These are phyloP conservation scores for Erythrophleum fordii DNA, from an alignment of 306 rosid genomes.

Conservation along the genomic window DNA sequence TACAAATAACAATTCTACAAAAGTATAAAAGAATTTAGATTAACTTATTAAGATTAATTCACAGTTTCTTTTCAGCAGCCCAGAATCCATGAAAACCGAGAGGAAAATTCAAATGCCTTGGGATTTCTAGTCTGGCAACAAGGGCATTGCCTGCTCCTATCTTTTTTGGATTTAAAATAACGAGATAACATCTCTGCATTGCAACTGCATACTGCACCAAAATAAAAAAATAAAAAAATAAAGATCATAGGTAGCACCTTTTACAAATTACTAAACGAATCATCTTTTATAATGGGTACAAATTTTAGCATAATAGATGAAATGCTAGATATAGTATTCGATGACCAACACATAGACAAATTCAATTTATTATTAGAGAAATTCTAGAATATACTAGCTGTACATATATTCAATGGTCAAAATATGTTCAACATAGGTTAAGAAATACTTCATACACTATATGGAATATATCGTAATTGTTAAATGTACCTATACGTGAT, in stretches of 20 bases:
- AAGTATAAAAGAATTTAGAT: neutral
- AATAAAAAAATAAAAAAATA: conserved; percentile 2
- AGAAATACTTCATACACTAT: no score
- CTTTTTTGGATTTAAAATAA: conserved; percentile 60
- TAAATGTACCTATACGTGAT: no score
- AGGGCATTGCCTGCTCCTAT: conserved; percentile 74
- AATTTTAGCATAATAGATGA: neutral
- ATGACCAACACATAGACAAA: no score
- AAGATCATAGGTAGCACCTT: neutral
- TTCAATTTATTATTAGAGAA: no score
- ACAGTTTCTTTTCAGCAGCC: conserved; percentile 50
- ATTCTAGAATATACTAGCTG: no score
- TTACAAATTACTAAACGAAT: neutral
- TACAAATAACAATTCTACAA: neutral
- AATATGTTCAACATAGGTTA: no score
- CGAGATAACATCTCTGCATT: conserved; percentile 75
- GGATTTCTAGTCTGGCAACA: conserved; percentile 80
- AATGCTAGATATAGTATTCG: no score
- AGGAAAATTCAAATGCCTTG: conserved; percentile 79
- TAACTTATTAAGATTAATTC: neutral
- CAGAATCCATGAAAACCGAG: conserved; percentile 90
- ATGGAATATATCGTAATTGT: no score
- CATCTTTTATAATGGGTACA: neutral
- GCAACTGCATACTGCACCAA: conserved; percentile 82
- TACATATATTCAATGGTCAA: no score